Base-by-base conservation (phyloP, 1,139 yeast genomes). In the Lodderomyces oxycetoniae region DNA sequence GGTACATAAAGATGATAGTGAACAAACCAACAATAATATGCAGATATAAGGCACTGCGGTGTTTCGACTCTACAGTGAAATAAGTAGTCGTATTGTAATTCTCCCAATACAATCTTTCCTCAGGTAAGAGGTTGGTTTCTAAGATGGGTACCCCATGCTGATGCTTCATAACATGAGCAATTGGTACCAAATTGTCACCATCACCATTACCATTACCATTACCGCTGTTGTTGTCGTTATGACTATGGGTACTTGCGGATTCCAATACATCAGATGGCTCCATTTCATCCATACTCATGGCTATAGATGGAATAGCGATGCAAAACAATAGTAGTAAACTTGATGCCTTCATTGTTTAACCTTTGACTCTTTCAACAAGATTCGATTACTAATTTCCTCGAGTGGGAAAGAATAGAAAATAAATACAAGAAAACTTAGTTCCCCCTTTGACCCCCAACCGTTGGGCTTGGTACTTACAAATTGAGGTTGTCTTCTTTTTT, bases 101-200 rank as follows among this genome's bases (percentile, higher is more conserved):
- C 37, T 79, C 80, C 97, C 97, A 89, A 56, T 71, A 88, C 17
- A 70, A 55, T 36, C 77, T 63, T 56, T 88, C 96, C 36, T 77
- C 82, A 0, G 91, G 84, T 26, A 78, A 69, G 32, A 88, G 63
- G 19, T 74, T 50, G 1, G 86, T 83, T 33, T 84, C 65, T 30
- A 88, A 64, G 28, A 88, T 84, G 0, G 95, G 91, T 40, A 74
- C 54, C 1, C 96, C 95, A 49, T 87, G 96, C 38, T 61, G 51
- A 48, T 75, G 79, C 29, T 59, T 62, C 42, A 52, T 53, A 26
- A 68, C 76, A 53, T 82, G 88, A 16, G 80, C 67, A 1, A 57
- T 52, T 0, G 79, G 75, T 8, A 31, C 36, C 13, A 35, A 32
- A 4, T 31, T 9, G 12, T 34, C 8, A 20, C n/a, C 23, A n/a